These are phyloP conservation scores for Pyracantha coccinea DNA, from an alignment of 331 rosid genomes.

Conservation along the genomic window DNA sequence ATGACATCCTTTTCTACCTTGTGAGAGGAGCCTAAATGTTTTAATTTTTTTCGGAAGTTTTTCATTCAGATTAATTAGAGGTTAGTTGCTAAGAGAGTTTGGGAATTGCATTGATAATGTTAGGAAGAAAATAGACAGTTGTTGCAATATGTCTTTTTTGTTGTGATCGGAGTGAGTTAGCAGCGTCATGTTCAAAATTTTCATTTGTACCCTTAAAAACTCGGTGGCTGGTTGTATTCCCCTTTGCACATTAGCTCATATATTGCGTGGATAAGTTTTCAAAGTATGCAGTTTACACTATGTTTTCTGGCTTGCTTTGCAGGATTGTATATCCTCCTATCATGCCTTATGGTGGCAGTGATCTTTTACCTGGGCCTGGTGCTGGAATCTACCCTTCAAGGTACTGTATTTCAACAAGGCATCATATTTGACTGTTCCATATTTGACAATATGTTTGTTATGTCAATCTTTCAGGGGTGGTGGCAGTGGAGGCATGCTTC, in stretches of 20 bases:
- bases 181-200: neutral
- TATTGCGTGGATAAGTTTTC: neutral
- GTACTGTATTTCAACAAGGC: constrained; percentile 24
- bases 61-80: neutral
- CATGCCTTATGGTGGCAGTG: constrained; percentile 36
- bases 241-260: neutral
- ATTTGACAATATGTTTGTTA: neutral
- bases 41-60: neutral
- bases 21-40: neutral
- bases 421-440: neutral
- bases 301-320: constrained; percentile 6
- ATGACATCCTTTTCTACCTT: neutral
- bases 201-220: neutral
- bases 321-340: constrained; percentile 47
- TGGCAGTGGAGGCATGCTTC: constrained; percentile 55
- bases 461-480: constrained; percentile 38
- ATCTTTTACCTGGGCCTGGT: constrained; percentile 67
- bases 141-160: neutral
- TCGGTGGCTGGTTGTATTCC: neutral
- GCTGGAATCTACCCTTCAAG: constrained; percentile 70
- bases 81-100: neutral
- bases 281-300: neutral
- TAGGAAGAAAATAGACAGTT: neutral
- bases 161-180: too few relatives aligned
- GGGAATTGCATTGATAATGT: neutral